Base-by-base conservation (phyloP, 768 basidiomycete genomes). In the Lactifluus volemus region DNA sequence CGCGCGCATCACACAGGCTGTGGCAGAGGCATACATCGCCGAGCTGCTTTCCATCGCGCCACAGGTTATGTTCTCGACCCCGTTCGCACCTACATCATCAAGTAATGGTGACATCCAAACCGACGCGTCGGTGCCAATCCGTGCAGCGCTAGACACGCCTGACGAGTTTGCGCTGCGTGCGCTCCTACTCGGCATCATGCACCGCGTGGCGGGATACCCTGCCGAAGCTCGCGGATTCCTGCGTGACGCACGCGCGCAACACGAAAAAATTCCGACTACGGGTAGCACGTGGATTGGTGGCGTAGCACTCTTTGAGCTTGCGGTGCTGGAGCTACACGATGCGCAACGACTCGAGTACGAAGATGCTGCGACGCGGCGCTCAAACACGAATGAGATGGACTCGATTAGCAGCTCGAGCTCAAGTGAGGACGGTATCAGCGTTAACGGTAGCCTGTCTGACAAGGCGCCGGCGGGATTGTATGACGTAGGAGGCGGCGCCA, bases 141-240 rank as follows among this genome's bases (percentile, higher is more conserved):
- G 82, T 82, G 3, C 56, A 21, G 30, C 39, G 67, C 77, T 89
- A 15, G 85, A 89, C 68, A 87, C 84, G 0, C 73, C 83, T 0
- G 89, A 91, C 65, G 89, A 91, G 66, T 73, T 82, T 14, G 88
- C 85, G 0, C 69, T 89, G 25, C 85, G 88, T 5, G 76, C 84
- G 0, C 79, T 90, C 2, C 77, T 91, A 5, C 76, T 90, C 4
- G 89, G 88, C 3, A 79, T 86, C 65, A 74, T 79, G 15, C 81
- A 88, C 67, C 81, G 86, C 32, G 85, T 84, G 0, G 71, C 80
- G 0, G 76, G 80, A 5, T 73, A 76, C 10, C 83, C 73, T 65
- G 64, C 65, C 0, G 69, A 76, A 1, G 71, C 82, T 1, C 78
- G 84, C 5, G 67, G 69, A 0, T 80, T 83, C 63, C 73, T 89